Evolutionary conservation across 257 asterid species (phyloP).

Genomic region (Nicotiana tomentosiformis): DNA sequence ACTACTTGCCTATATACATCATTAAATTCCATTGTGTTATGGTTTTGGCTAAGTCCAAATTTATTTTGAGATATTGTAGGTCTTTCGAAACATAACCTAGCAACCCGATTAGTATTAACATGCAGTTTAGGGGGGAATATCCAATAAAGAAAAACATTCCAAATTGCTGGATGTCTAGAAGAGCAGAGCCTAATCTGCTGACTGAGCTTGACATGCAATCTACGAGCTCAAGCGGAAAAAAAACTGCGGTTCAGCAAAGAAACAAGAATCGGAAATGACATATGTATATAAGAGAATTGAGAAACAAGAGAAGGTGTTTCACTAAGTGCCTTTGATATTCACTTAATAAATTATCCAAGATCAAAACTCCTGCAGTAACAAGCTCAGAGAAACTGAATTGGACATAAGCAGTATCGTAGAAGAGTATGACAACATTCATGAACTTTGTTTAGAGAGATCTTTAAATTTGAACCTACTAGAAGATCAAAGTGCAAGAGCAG

Average conservation of each 20-base stretch:
- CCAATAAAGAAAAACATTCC: too few species aligned
- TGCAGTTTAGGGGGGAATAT: neutral
- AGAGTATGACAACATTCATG: neutral
- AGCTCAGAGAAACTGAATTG: neutral
- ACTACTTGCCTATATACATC: too few species aligned
- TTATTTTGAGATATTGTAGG: too few species aligned
- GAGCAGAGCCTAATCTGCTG: neutral
- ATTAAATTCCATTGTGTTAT: too few species aligned
- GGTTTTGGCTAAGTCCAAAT: too few species aligned
- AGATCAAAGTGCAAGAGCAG: constrained; percentile 63
- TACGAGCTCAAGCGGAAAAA: too few species aligned
- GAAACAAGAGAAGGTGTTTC: too few species aligned
- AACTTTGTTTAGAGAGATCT: neutral
- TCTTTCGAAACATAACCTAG: neutral
- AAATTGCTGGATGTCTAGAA: neutral
- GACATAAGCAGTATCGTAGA: neutral
- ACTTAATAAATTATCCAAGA: neutral
- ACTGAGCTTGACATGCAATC: too few species aligned
- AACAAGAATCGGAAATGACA: too few species aligned
- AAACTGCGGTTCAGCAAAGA: too few species aligned
- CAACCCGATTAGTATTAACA: neutral
- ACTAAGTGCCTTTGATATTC: neutral
- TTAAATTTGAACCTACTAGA: constrained; percentile 39
- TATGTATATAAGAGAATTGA: too few species aligned
- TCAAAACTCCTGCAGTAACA: neutral